Base-by-base conservation (phyloP, 768 basidiomycete genomes). In the Cyclocybe cylindracea region DNA sequence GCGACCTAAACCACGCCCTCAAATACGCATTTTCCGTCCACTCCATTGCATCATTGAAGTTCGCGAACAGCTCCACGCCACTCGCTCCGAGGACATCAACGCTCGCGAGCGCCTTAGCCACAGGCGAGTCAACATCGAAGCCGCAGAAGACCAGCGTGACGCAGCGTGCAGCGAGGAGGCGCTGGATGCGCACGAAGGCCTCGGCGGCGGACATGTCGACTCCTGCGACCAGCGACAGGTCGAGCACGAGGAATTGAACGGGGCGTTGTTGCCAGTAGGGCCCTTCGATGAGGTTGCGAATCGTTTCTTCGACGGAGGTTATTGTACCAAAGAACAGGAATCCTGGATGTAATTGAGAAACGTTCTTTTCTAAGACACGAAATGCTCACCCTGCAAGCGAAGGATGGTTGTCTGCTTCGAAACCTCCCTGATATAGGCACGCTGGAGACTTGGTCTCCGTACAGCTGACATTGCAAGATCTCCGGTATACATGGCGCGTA, bases 21-120 rank as follows among this genome's bases (percentile, higher is more conserved):
- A 98, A 64, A 70, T 97, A 97, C 0, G 84, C 89, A 69, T 98
- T 98, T 71, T 98, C 94, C 0, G 92, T 95, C 94, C 94, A 96
- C 69, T 98, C 96, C 77, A 98, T 81, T 0, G 93, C 95, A 56
- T 97, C 92, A 59, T 89, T 94, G 59, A 94, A 76, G 6, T 83
- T 85, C 50, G 78, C 76, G 59, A 97, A 94, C 11, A 91, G 64
- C 70, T 95, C 93, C 10, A 97, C 93, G 5, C 84, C 78, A 0
- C 82, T 78, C 18, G 85, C 79, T n/a, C 84, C 82, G 36, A 97
- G 79, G 1, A 98, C 79, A 7, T 85, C 88, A 0, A 96, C 95
- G 45, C 84, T 86, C 38, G 78, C 69, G 50, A 99, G 67, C 0
- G 95, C 90, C 33, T 80, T 78, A 0, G 86, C 88, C 5, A 94